A percentile compares a stretch with the other conserved stretches of the same genome.
Evolutionary conservation across 2,329 filamentous ascomycete genomes (phyloP).

Genomic region (Ascochyta lentis): DNA sequence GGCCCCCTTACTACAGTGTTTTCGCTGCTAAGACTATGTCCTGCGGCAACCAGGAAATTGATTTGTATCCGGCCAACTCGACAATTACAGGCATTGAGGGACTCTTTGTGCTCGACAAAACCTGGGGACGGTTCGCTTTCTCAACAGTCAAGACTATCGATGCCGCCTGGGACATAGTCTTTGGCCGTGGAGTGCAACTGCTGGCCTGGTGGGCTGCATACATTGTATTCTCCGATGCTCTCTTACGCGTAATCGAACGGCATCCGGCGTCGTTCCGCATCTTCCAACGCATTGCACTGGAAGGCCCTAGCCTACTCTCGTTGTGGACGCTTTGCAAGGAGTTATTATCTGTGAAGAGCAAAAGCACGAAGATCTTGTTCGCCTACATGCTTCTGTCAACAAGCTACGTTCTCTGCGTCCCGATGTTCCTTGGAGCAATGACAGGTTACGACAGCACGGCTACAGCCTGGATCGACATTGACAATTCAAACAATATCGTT

Average conservation of each 20-base stretch:
- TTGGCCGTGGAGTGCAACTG: slow-evolving; percentile 44
- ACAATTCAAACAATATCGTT: slow-evolving; percentile 36
- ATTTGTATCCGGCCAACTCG: slow-evolving; percentile 18
- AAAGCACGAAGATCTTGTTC: slow-evolving; percentile 32
- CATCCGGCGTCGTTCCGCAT: slow-evolving; percentile 44
- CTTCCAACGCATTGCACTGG: slow-evolving; percentile 42
- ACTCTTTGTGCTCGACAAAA: slow-evolving; percentile 39
- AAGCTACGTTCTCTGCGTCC: slow-evolving; percentile 40
- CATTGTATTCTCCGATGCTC: slow-evolving; percentile 42
- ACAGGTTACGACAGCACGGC: slow-evolving; percentile 45
- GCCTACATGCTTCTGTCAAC: slow-evolving; percentile 42
- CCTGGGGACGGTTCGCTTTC: slow-evolving; percentile 36
- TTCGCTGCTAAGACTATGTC: slow-evolving; percentile 23
- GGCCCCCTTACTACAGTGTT: slow-evolving; percentile 14
- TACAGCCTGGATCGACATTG: slow-evolving; percentile 36
- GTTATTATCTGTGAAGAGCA: slow-evolving; percentile 30
- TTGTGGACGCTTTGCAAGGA: slow-evolving; percentile 37
- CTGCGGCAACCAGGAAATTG: slow-evolving; percentile 16
- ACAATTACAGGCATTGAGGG: slow-evolving; percentile 32
- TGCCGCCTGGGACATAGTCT: slow-evolving; percentile 43
- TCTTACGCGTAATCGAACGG: slow-evolving; percentile 44
- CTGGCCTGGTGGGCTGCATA: slow-evolving; percentile 41
- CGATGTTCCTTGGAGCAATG: slow-evolving; percentile 38
- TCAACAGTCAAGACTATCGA: slow-evolving; percentile 46
- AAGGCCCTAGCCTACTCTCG: slow-evolving; percentile 32